Evolutionary conservation across 768 basidiomycete species (phyloP), one percentile per base, ranked within the genome.

Genomic region (Lyophyllum decastes): DNA sequence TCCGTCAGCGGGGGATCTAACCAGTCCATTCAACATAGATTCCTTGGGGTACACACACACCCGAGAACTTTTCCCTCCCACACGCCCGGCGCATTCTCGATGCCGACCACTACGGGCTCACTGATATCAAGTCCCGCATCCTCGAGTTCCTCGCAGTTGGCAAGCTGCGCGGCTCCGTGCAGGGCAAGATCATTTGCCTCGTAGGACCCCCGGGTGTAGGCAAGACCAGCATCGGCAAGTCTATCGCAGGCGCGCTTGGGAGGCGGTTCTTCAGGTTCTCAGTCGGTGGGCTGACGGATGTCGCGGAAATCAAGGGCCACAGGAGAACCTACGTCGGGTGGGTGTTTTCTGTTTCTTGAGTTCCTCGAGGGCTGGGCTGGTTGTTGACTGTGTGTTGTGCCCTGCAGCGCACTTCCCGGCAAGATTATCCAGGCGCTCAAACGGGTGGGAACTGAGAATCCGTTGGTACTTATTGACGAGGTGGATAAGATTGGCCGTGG

Each of bases 271-370:
- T 95, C 85, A 83, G 95, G 48, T 97, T 99, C 76, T 94, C 91
- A 9, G 96, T 98, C 4, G 96, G 97, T 61, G 96, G 97, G 14
- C 73, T 99, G 68, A 94, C 94, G 47, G 97, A 99, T 70, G 95
- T 98, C 0, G 97, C 97, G 54, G 97, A 98, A 81, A 98, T 99
- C 68, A 98, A 98, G 75, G 97, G 97, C 0, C 97, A 99, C 68
- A 77, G 97, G 66, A 78, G 97, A 70, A 99, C 96, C n/a, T 98
- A 97, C 68, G 93, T 95, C 52, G 93, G 91, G 88, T 91, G 56
- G 44, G 87, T 77, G 2, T 10, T 49, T 24, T 14, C 12, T 49
- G 33, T 26, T 38, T 16, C 24, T 2, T 26, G 7, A n/a, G 10
- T 30, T 24, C 30, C 45, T 44, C 57, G 54, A 41, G 26, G 17